Percentiles rank a stretch among this genome's conserved stretches.
Conservation (phyloP, 2,329 filamentous ascomycete genomes). For the Metarhizium rileyi region DNA sequence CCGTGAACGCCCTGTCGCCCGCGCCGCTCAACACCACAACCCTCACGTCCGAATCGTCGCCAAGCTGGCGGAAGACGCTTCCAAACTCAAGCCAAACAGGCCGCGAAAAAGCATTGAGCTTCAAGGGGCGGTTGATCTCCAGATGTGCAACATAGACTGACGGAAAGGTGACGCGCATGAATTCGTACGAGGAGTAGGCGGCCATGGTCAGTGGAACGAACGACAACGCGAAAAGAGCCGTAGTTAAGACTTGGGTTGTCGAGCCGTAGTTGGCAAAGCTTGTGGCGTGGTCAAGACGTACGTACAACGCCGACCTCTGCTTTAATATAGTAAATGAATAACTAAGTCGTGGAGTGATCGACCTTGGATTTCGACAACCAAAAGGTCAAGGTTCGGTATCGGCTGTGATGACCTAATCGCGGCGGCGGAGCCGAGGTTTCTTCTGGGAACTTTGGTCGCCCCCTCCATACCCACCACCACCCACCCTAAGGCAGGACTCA, state of each 20-base stretch:
- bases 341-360: neutral
- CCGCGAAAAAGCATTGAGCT: constrained; percentile 81
- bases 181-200: constrained; percentile 41
- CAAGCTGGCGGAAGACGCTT: constrained; percentile 61
- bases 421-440: constrained; percentile 1
- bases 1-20: constrained; percentile 75
- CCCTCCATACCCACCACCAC: neutral
- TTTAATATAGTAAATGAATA: neutral
- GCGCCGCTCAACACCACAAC: constrained; percentile 71
- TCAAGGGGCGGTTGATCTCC: constrained; percentile 78
- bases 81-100: constrained; percentile 80
- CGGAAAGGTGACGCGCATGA: constrained; percentile 69
- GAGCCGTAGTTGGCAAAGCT: too few species aligned
- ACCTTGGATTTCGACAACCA: too few species aligned
- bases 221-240: neutral
- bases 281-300: too few species aligned
- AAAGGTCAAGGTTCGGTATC: too few species aligned
- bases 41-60: constrained; percentile 61
- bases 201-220: neutral
- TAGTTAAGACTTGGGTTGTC: too few species aligned
- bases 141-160: constrained; percentile 72
- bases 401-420: neutral
- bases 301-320: neutral
- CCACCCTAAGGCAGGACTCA: neutral
- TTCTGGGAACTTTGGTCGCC: too few species aligned